A percentile compares a stretch with the other conserved stretches of the same genome.
These are phyloP conservation scores for Albugo laibachii DNA, from an alignment of 352 stramenopile genomes.

Conservation along the genomic window DNA sequence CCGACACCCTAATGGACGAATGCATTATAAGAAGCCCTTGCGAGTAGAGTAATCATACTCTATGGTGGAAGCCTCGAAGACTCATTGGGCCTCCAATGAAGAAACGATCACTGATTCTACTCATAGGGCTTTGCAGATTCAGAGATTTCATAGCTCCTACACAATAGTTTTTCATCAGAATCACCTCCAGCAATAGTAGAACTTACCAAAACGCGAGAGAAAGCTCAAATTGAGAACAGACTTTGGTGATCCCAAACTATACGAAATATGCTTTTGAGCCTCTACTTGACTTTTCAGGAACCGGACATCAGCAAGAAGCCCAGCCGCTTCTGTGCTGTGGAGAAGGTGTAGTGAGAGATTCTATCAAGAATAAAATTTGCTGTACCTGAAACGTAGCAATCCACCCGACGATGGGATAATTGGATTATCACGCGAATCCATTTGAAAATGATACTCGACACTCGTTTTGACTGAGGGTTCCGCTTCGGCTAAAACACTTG, in stretches of 20 bases:
- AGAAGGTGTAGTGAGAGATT: neutral
- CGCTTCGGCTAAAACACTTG: conserved; percentile 78
- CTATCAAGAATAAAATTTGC: neutral
- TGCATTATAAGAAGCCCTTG: neutral
- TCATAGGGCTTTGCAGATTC: conserved; percentile 14
- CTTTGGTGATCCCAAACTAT: conserved; percentile 42
- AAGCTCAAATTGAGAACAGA: conserved; percentile 70
- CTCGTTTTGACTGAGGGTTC: conserved; percentile 83
- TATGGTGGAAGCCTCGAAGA: conserved; percentile 77
- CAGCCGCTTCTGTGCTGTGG: conserved; percentile 61
- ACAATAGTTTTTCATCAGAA: too few relatives aligned
- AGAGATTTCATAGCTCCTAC: conserved; percentile 5
- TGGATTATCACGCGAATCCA: conserved; percentile 73
- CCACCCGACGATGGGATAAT: conserved; percentile 74
- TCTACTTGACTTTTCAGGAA: conserved; percentile 77
- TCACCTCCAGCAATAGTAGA: conserved; percentile 58
- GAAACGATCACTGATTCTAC: conserved; percentile 83
- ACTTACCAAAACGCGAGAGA: conserved; percentile 45
- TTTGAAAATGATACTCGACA: conserved; percentile 84
- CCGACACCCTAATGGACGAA: conserved; percentile 36
- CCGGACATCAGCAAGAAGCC: conserved; percentile 71
- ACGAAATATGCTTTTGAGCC: conserved; percentile 58
- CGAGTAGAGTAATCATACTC: conserved; percentile 1
- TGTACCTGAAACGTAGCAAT: conserved; percentile 76
- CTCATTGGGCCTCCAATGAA: conserved; percentile 79